These are phyloP conservation scores for Leccinum truebloodii DNA, from an alignment of 768 basidiomycete species.

Conservation along the genomic window DNA sequence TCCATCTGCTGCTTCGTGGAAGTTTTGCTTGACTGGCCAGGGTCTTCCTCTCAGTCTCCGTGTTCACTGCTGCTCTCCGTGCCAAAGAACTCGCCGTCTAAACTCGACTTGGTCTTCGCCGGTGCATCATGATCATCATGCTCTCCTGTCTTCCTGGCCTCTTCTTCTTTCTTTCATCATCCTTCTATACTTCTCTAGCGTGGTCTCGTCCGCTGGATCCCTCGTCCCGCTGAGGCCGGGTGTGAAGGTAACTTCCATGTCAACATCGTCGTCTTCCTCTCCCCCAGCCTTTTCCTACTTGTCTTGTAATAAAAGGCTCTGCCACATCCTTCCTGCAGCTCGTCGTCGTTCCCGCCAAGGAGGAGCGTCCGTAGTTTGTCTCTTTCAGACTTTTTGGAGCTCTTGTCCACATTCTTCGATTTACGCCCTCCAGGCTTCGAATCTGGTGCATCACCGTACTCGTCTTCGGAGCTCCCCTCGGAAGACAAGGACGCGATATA, in stretches of 20 bases:
- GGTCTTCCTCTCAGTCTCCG: conserved; percentile 32
- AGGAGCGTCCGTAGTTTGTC: conserved; percentile 76
- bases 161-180: conserved; percentile 86
- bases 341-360: conserved; percentile 63
- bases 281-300: conserved; percentile 4
- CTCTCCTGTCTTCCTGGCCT: conserved; percentile 42
- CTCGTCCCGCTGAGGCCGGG: conserved; percentile 70
- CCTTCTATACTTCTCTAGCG: conserved; percentile 84
- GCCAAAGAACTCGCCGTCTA: conserved; percentile 79
- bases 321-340: conserved; percentile 85
- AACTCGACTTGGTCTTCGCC: conserved; percentile 10
- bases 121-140: conserved; percentile 23
- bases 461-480: conserved; percentile 46
- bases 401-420: conserved; percentile 20
- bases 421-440: conserved; percentile 4
- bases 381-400: conserved; percentile 48
- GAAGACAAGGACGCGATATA: conserved; percentile 73
- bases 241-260: conserved; percentile 95
- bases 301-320: conserved; percentile 34
- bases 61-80: conserved; percentile 32
- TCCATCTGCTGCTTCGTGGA: conserved; percentile 22
- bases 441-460: conserved; percentile 6
- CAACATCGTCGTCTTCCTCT: conserved; percentile 50
- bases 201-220: conserved; percentile 69
- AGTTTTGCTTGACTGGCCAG: conserved; percentile 23